Conservation (phyloP, 805 yeast genomes). For the Starmera quercuum region DNA sequence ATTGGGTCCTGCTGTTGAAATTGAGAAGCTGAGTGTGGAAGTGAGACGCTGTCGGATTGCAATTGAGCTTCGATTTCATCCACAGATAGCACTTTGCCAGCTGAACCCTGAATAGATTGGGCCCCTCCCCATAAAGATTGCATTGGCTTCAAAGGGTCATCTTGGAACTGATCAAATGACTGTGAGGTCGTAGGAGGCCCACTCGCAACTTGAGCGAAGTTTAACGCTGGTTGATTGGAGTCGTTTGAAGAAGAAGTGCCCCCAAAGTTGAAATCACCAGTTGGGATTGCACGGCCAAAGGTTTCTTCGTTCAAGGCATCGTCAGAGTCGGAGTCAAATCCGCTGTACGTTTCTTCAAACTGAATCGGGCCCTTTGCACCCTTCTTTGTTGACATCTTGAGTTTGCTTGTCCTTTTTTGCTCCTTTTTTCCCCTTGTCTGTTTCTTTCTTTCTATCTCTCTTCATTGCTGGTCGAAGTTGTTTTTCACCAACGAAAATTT, state of each 20-base stretch:
- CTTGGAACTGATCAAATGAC: constrained; percentile 9
- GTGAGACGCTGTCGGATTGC: too few relatives aligned
- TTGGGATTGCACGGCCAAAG: constrained; percentile 49
- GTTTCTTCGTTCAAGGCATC: constrained; percentile 80
- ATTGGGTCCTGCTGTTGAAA: constrained; percentile 21
- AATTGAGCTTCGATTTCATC: constrained; percentile 78
- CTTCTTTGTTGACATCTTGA: background rate
- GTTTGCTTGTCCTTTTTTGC: too few relatives aligned
- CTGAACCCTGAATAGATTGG: constrained; percentile 12
- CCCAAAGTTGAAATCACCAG: constrained; percentile 64
- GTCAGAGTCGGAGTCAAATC: constrained; percentile 65
- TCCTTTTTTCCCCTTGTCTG: background rate
- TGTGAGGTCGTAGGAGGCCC: constrained; percentile 4
- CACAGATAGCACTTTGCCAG: constrained; percentile 50
- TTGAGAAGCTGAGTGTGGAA: constrained; percentile 16
- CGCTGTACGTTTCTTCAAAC: constrained; percentile 80
- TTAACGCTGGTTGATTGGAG: constrained; percentile 19
- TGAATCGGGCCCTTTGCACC: constrained; percentile 36
- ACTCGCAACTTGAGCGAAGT: constrained; percentile 33
- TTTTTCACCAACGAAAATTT: background rate
- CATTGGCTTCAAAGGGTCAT: constrained; percentile 53
- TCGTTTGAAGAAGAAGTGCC: constrained; percentile 19
- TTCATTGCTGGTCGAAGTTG: background rate
- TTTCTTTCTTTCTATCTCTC: too few relatives aligned
- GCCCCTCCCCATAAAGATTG: constrained; percentile 58